Conservation (phyloP, 2,329 filamentous ascomycete genomes). For the Talaromyces sp. region DNA sequence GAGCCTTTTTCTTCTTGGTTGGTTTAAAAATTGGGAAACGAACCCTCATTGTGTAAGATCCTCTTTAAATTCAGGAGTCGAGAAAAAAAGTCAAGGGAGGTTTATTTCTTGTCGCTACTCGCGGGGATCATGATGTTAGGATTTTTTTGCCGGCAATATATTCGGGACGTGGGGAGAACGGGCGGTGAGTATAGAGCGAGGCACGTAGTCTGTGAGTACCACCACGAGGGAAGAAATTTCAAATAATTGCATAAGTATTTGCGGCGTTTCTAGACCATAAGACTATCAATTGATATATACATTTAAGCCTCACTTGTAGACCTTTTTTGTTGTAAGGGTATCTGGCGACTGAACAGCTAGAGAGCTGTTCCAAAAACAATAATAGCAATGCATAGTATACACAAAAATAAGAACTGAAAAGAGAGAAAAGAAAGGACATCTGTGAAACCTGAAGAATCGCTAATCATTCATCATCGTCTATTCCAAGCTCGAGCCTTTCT, state of each 20-base stretch:
- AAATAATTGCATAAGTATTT: not conserved
- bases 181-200: not conserved
- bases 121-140: not conserved
- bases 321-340: not conserved
- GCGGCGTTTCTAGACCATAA: not conserved
- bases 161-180: not conserved
- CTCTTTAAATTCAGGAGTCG: not conserved
- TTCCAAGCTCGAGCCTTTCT: slow-evolving; percentile 6
- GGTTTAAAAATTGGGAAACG: not conserved
- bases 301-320: not conserved
- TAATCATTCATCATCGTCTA: slow-evolving; percentile 9
- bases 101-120: not conserved
- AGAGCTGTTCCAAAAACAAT: not conserved
- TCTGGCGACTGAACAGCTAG: not conserved
- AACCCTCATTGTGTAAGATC: not conserved
- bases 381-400: not conserved
- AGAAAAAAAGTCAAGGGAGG: not conserved
- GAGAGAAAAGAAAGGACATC: not conserved
- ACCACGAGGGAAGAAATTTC: not conserved
- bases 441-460: not conserved
- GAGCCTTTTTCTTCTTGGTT: not conserved
- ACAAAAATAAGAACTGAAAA: not conserved
- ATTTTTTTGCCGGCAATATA: slow-evolving; percentile 1
- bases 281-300: no score
- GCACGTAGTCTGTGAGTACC: not conserved